Base-by-base conservation (phyloP, 1,284 basidiomycete species). In the Sporisorium exsertum region DNA sequence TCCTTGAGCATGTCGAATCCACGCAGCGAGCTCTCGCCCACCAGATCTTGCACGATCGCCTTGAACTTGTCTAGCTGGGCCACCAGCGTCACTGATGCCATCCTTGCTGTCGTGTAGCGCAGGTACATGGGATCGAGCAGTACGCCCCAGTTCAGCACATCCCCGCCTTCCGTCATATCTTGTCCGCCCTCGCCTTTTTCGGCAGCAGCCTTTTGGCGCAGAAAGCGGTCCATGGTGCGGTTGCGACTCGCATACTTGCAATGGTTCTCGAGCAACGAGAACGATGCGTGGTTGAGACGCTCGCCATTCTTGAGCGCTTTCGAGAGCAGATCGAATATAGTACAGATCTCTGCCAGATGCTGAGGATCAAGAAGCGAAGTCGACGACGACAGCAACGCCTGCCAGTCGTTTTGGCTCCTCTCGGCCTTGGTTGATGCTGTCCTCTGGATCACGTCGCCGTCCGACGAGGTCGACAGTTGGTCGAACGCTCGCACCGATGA, bases 311-410 rank as follows among this genome's bases (percentile, higher is more conserved):
- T 29, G 33, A 81, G 59, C 3, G 78, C 59, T 29, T 75, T 72
- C 27, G 69, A 73, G 15, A 81, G 65, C 27, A 81, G 49, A 18
- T 72, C 69, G 24, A 81, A 70, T 18, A 71, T 66, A 40, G 66
- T 26, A 61, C 80, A 81, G 56, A 78, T 76, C 26, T 72, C 71
- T 10, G 67, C 73, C 15, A 79, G 66, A 20, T 55, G 47, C 13
- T 75, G 57, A 8, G 84, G 79, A 46, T 74, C 58, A 40, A 84
- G 61, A 26, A 85, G 58, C 33, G 77, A 72, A 15, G 70, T 65
- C 42, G 60, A 70, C 4, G 70, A 75, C 0, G 75, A 72, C 40
- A 72, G 27, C 24, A 74, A 72, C 57, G 64, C 50, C 8, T 76
- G 72, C 70, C 80, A 79, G 12, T 77, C 77, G 18, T 65, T 52